Evolutionary conservation across 441 rosid genomes (phyloP).

Genomic region (Adansonia grandidieri): DNA sequence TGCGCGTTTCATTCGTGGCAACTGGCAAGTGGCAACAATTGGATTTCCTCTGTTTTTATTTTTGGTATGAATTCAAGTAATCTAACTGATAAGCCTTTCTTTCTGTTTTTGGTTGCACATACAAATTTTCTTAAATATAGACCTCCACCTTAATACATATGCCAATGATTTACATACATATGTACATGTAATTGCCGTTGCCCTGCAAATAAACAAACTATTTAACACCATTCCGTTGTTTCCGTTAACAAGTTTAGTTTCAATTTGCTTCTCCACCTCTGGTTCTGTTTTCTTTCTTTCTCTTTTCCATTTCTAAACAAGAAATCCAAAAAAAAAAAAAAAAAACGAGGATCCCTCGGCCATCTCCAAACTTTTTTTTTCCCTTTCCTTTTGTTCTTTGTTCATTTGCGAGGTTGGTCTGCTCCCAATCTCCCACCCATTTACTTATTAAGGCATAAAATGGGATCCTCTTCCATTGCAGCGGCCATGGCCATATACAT

Average conservation of each 20-base stretch:
- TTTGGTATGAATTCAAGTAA: not conserved
- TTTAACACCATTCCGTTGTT: conserved; percentile 16
- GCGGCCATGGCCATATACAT: not conserved
- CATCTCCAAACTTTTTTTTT: not conserved
- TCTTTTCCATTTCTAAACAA: not conserved
- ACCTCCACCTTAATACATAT: no score
- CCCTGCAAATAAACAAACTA: not conserved
- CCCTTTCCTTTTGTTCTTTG: not conserved
- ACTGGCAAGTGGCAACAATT: not conserved
- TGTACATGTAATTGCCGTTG: no score
- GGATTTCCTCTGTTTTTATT: not conserved
- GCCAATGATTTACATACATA: not conserved
- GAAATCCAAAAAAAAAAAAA: not conserved
- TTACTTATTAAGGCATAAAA: not conserved
- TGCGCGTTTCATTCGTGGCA: no score
- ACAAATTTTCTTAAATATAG: not conserved
- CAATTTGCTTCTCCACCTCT: conserved; percentile 21
- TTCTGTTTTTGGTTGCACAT: not conserved
- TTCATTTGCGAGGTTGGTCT: conserved; percentile 25
- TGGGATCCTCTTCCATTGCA: conserved; percentile 9
- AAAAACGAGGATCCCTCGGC: not conserved
- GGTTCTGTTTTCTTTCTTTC: conserved; percentile 8
- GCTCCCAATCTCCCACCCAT: conserved; percentile 25
- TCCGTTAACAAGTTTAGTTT: not conserved
- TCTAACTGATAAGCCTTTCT: not conserved